Evolutionary conservation across 441 rosid species (phyloP).

Genomic region (Adansonia madagascariensis): DNA sequence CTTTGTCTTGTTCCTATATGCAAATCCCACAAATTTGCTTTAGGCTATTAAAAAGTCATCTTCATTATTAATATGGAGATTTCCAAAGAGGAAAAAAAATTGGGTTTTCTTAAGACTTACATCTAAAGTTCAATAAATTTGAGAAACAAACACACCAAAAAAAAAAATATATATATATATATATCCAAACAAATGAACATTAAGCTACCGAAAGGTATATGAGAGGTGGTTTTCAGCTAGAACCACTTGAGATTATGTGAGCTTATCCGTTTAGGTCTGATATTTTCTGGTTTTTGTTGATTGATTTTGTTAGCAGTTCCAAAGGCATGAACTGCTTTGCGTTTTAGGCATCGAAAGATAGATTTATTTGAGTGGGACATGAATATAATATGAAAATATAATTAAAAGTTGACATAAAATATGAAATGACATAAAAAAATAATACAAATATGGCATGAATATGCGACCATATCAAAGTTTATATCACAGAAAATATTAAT

Average conservation of each 20-base stretch:
- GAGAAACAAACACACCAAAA: not conserved
- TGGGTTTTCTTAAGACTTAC: not conserved
- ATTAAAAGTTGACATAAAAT: no score
- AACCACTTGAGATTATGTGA: not conserved
- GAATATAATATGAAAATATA: no score
- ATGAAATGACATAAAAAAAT: no score
- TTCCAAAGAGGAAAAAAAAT: not conserved
- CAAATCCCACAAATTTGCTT: conserved; percentile 21
- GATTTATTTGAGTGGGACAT: no score
- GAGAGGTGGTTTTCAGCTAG: not conserved
- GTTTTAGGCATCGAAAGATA: not conserved
- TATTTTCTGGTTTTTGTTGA: not conserved
- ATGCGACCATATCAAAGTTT: no score
- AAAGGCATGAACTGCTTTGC: not conserved
- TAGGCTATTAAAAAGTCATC: not conserved
- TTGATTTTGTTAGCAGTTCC: not conserved
- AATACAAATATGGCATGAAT: no score
- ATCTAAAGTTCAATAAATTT: not conserved
- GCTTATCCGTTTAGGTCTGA: not conserved
- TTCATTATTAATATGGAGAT: not conserved
- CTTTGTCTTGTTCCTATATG: conserved; percentile 29
- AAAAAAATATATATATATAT: no score
- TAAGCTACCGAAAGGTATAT: not conserved
- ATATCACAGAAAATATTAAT: no score
- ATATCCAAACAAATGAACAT: not conserved